Percentiles rank a stretch among this genome's conserved stretches.
Evolutionary conservation across 1,284 basidiomycete species (phyloP).

Genomic region (Gomphus sp.): DNA sequence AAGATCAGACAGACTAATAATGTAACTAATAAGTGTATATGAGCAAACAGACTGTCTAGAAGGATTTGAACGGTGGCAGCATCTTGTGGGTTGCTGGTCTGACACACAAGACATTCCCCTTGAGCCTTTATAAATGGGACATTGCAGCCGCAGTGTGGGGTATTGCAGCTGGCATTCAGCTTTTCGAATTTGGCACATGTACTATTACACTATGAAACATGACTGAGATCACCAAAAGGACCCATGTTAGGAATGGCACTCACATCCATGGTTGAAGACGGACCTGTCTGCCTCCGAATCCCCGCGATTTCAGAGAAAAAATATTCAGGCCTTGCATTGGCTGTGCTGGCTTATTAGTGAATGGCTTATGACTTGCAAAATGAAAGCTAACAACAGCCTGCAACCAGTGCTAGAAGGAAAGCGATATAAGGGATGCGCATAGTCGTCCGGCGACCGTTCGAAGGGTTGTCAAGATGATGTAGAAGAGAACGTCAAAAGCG

Average conservation of each 20-base stretch:
- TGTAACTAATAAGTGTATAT: background rate
- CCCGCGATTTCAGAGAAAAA: background rate
- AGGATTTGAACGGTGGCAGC: slow-evolving; percentile 1
- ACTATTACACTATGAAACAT: background rate
- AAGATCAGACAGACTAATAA: background rate
- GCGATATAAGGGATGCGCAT: background rate
- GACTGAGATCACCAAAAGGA: background rate
- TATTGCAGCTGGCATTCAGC: background rate
- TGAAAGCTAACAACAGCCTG: background rate
- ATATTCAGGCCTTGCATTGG: background rate
- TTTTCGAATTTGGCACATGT: background rate
- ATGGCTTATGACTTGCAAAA: background rate
- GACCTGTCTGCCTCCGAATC: background rate
- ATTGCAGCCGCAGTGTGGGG: slow-evolving; percentile 1
- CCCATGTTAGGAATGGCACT: background rate
- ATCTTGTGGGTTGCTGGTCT: background rate
- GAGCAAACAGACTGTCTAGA: slow-evolving; percentile 2
- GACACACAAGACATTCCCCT: slow-evolving; percentile 1
- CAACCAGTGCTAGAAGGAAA: background rate
- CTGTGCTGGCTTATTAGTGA: background rate
- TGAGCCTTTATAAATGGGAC: background rate
- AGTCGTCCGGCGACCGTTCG: background rate
- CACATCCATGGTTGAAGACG: background rate
- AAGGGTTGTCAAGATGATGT: background rate
- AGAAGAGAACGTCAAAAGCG: background rate